Conservation (phyloP, 1,284 basidiomycete genomes). For the Moesziomyces antarcticus region DNA sequence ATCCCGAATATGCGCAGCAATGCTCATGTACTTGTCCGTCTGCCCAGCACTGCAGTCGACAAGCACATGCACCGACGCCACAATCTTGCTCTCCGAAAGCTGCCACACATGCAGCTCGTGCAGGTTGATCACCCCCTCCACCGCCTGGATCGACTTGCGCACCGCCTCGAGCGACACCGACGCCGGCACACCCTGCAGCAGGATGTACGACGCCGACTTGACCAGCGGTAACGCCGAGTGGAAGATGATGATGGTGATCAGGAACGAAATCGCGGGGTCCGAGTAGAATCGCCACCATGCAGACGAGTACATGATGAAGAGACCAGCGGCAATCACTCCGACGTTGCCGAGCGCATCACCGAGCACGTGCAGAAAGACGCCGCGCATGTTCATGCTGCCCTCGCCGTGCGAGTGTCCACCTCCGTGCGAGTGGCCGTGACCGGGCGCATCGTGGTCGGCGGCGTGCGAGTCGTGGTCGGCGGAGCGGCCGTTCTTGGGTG, state of each 20-base stretch:
- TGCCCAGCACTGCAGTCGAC: conserved; percentile 75
- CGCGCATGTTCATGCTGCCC: conserved; percentile 97
- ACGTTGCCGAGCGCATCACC: conserved; percentile 96
- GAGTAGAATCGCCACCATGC: conserved; percentile 77
- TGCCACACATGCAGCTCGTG: conserved; percentile 96
- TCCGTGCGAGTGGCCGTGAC: conserved; percentile 74
- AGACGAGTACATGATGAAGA: conserved; percentile 69
- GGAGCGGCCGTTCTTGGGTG: conserved; percentile 50
- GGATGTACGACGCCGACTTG: conserved; percentile 91
- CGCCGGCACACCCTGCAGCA: conserved; percentile 94
- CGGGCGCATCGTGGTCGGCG: conserved; percentile 53
- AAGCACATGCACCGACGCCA: conserved; percentile 94
- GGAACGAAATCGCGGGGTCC: conserved; percentile 90
- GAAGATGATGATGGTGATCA: conserved; percentile 97
- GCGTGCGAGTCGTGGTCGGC: conserved; percentile 31
- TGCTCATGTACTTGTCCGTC: conserved; percentile 79
- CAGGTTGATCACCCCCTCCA: conserved; percentile 88
- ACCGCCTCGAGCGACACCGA: conserved; percentile 89
- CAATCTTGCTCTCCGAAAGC: conserved; percentile 84
- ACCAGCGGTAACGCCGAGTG: conserved; percentile 93
- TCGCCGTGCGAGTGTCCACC: conserved; percentile 64
- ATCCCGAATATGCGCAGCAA: conserved; percentile 84
- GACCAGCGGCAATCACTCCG: conserved; percentile 93
- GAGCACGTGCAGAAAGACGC: conserved; percentile 90
- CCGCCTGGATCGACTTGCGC: conserved; percentile 79